Evolutionary conservation across 1,284 basidiomycete species (phyloP).

Genomic region (Austroboletus novae-zelandiae): DNA sequence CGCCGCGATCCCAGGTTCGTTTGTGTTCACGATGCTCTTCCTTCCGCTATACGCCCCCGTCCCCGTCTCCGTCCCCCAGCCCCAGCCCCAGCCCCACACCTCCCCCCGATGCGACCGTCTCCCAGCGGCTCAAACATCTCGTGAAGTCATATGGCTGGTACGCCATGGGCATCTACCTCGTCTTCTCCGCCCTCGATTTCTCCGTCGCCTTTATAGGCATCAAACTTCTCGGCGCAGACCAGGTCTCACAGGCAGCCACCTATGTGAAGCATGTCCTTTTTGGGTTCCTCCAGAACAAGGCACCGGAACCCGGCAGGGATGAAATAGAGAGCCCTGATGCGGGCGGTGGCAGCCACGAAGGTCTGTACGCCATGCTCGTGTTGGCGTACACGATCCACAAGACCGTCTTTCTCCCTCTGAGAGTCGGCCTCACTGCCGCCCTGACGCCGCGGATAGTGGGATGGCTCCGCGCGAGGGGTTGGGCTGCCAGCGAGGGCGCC

Average conservation of each 20-base stretch:
- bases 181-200: conserved; percentile 76
- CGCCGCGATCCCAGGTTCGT: too few relatives aligned
- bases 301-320: conserved; percentile 64
- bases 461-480: conserved; percentile 74
- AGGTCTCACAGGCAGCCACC: conserved; percentile 70
- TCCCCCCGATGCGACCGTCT: conserved; percentile 53
- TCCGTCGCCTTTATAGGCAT: conserved; percentile 80
- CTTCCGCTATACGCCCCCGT: too few relatives aligned
- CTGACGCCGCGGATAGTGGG: conserved; percentile 83
- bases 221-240: conserved; percentile 87
- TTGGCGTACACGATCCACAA: conserved; percentile 97
- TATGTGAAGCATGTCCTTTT: conserved; percentile 53
- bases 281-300: conserved; percentile 43
- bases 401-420: conserved; percentile 86
- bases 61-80: too few relatives aligned
- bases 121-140: conserved; percentile 79
- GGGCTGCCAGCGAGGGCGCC: conserved; percentile 71
- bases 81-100: conserved; percentile 1
- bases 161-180: conserved; percentile 82
- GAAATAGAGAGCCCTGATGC: conserved; percentile 41
- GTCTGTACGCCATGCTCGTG: conserved; percentile 88
- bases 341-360: conserved; percentile 50
- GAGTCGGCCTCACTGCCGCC: conserved; percentile 87
- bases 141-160: conserved; percentile 94
- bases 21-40: too few relatives aligned